Conservation (phyloP, 495 filamentous ascomycete species). For the Tuber melanosporum region DNA sequence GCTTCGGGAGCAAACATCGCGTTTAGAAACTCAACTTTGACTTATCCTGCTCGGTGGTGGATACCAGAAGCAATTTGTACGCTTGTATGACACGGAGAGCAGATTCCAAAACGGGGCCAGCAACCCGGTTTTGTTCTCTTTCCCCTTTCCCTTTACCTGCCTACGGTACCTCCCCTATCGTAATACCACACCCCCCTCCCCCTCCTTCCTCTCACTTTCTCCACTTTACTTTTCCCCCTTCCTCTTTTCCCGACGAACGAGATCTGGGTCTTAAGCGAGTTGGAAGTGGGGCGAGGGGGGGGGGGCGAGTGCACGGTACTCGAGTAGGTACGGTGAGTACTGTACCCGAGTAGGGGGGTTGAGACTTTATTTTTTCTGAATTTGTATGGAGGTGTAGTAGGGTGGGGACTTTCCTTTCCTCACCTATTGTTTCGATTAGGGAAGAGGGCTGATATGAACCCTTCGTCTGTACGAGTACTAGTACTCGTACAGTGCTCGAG, state of each 20-base stretch:
- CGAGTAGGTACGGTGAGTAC: neutral
- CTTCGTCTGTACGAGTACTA: neutral
- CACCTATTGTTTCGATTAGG: neutral
- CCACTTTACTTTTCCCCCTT: too few species aligned
- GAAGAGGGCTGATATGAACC: neutral
- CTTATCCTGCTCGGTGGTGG: neutral
- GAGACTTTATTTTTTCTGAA: neutral
- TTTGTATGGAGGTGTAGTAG: neutral
- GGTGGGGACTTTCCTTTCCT: neutral
- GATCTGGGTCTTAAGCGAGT: too few species aligned
- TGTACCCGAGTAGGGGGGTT: neutral
- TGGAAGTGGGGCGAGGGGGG: neutral
- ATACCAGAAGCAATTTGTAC: neutral
- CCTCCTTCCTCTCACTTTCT: too few species aligned
- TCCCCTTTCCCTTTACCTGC: neutral
- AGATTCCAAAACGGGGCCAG: slow-evolving; percentile 4
- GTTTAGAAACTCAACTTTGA: neutral
- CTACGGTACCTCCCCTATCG: neutral
- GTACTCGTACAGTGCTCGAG: too few species aligned
- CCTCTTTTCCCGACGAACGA: too few species aligned
- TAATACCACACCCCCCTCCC: neutral
- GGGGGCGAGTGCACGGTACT: neutral
- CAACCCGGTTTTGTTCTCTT: slow-evolving; percentile 1
- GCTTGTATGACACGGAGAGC: slow-evolving; percentile 2
- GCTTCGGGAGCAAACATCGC: slow-evolving; percentile 2